Base-by-base conservation (phyloP, 805 yeast species). In the Lipomyces mesembrius region DNA sequence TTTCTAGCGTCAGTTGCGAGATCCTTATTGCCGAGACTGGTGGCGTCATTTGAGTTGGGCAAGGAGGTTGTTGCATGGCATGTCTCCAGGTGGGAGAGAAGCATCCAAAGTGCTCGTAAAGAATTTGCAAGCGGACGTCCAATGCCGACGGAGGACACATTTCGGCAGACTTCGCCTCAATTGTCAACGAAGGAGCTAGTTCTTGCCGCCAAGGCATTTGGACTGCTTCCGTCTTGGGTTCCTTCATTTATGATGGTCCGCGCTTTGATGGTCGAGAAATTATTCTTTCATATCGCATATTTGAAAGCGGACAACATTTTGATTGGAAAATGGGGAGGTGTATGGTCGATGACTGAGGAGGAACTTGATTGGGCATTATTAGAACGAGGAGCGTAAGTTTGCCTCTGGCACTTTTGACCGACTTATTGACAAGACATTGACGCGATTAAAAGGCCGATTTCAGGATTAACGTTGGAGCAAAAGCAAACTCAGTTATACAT, bases 261-360 rank as follows among this genome's bases (percentile, higher is more conserved):
- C 43, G 67, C 76, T 0, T 71, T 74, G n/a, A 75, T 85, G 53
- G 75, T 86, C 17, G 71, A 73, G 34, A 72, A 76, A 14, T 74
- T 87, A 43, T 80, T 81, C 32, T 67, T 71, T 8, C 78, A 85
- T 72, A 79, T 79, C 72, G 82, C 81, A 66, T 83, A 83, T 69
- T 76, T 87, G 59, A 72, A 74, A 17, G 85, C 86, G 37, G 90
- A 87, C 73, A 84, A 87, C 73, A 81, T 81, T 56, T 72, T 82
- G 57, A 73, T 82, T 11, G 57, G 77, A 22, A 66, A 79, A 55
- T 81, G 77, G 66, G 84, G 84, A 12, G 83, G 84, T 53, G 79
- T 86, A 0, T 82, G 86, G 82, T 75, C 77, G 55, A 75, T 87
- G 72, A 74, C 77, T 35, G 74, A 76, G 8, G 79, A 78, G 56